Evolutionary conservation across 805 yeast species (phyloP).

Genomic region (Spathaspora gorwiae): DNA sequence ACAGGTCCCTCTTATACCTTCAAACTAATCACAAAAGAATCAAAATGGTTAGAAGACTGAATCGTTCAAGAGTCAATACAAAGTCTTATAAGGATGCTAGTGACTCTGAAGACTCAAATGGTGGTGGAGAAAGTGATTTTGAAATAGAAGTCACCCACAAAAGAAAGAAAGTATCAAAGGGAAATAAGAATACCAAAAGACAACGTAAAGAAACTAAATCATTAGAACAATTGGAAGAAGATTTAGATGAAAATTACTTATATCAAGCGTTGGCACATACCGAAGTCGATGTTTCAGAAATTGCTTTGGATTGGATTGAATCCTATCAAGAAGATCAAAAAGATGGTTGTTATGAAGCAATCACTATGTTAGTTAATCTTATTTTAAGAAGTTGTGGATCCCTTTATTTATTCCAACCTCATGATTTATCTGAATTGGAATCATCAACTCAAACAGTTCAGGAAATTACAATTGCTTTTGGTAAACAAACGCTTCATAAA

Average conservation of each 20-base stretch:
- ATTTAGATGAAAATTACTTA: slow-evolving; percentile 27
- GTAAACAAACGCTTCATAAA: slow-evolving; percentile 60
- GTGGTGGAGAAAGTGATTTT: slow-evolving; percentile 10
- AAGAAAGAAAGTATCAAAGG: slow-evolving; percentile 3
- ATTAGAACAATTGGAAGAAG: slow-evolving; percentile 11
- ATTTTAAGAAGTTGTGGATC: slow-evolving; percentile 71
- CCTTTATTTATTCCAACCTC: slow-evolving; percentile 58
- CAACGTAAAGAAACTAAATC: slow-evolving; percentile 1
- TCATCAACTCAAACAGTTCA: slow-evolving; percentile 69
- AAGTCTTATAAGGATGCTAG: slow-evolving; percentile 9
- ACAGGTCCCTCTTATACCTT: background rate
- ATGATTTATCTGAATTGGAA: slow-evolving; percentile 68
- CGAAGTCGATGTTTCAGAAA: slow-evolving; percentile 26
- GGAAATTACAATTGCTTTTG: slow-evolving; percentile 63
- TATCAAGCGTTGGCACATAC: slow-evolving; percentile 27
- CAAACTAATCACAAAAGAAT: background rate
- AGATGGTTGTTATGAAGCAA: slow-evolving; percentile 39
- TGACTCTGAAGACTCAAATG: slow-evolving; percentile 8
- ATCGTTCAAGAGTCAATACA: background rate
- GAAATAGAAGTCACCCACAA: slow-evolving; percentile 3
- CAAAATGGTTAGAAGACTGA: slow-evolving; percentile 7
- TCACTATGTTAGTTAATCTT: slow-evolving; percentile 64
- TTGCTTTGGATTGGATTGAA: slow-evolving; percentile 39
- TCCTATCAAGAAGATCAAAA: slow-evolving; percentile 19
- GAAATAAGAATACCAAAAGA: slow-evolving; percentile 6